phyloP scores from a whole-genome alignment of 345 rosid species.

The Syzygium grande region DNA sequence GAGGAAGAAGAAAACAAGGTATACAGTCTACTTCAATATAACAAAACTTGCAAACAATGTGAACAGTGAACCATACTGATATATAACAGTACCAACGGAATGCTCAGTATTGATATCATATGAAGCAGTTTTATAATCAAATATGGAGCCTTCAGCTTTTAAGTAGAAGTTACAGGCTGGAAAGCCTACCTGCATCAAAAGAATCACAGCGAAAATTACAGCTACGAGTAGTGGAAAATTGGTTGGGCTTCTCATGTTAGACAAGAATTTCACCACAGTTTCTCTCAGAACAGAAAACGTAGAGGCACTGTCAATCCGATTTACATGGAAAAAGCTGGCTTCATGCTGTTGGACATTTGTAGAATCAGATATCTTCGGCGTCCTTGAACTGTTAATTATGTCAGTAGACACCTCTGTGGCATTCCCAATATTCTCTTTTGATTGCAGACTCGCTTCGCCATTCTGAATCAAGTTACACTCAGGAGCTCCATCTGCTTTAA shows the following conservation, averaged over 20 bases:
- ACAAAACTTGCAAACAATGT: neutral
- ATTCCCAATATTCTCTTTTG: constrained; percentile 16
- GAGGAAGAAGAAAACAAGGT: neutral
- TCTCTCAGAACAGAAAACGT: constrained; percentile 20
- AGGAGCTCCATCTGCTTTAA: constrained; percentile 18
- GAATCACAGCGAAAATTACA: constrained; percentile 56
- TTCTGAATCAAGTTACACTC: constrained; percentile 13
- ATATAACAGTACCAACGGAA: neutral
- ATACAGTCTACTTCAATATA: neutral
- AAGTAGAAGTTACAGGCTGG: neutral
- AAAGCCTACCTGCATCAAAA: constrained; percentile 81
- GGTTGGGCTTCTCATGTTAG: constrained; percentile 43
- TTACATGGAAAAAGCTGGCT: constrained; percentile 16
- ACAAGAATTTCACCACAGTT: constrained; percentile 19
- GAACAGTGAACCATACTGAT: neutral
- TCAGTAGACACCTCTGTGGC: constrained; percentile 21
- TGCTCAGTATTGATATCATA: neutral
- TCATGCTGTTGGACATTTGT: constrained; percentile 8
- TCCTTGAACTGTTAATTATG: constrained; percentile 9
- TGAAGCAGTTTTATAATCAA: neutral
- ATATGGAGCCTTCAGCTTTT: neutral
- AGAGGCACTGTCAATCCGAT: constrained; percentile 7
- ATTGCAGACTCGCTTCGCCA: constrained; percentile 18
- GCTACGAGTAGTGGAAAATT: constrained; percentile 43
- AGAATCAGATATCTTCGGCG: constrained; percentile 14